Conservation (phyloP, 192 early-diverging fungal genomes). For the Ambispora gerdemannii region DNA sequence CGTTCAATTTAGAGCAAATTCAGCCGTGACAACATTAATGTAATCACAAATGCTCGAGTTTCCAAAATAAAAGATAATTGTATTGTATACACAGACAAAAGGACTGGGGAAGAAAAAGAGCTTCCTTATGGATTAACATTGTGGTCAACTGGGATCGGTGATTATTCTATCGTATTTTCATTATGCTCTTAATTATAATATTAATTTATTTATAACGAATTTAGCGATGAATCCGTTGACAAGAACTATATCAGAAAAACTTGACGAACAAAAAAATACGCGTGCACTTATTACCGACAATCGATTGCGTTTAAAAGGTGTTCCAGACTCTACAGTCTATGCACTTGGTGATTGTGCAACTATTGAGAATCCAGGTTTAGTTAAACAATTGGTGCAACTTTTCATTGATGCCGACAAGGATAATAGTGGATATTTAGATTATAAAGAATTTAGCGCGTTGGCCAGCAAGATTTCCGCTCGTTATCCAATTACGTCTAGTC, state of each 20-base stretch:
- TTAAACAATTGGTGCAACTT: slow-evolving; percentile 43
- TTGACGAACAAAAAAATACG: slow-evolving; percentile 52
- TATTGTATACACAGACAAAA: slow-evolving; percentile 55
- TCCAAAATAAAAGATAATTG: slow-evolving; percentile 50
- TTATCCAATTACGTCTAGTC: slow-evolving; percentile 53
- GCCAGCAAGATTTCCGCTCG: slow-evolving; percentile 41
- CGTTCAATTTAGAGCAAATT: slow-evolving; percentile 40
- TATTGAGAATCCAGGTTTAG: slow-evolving; percentile 63
- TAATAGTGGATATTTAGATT: slow-evolving; percentile 43
- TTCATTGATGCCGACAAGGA: slow-evolving; percentile 51
- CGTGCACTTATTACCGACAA: slow-evolving; percentile 61
- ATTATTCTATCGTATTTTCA: too few relatives aligned
- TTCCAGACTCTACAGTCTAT: slow-evolving; percentile 52
- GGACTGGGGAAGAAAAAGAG: slow-evolving; percentile 33
- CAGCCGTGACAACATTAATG: slow-evolving; percentile 57
- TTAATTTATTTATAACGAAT: too few relatives aligned
- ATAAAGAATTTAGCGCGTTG: slow-evolving; percentile 48
- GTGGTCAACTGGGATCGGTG: slow-evolving; percentile 59
- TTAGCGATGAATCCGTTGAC: slow-evolving; percentile 61
- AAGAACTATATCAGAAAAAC: slow-evolving; percentile 45
- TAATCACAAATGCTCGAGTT: slow-evolving; percentile 68
- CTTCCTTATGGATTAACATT: slow-evolving; percentile 50
- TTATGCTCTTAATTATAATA: too few relatives aligned
- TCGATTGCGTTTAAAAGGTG: slow-evolving; percentile 55
- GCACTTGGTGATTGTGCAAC: slow-evolving; percentile 75